A percentile compares a stretch with the other conserved stretches of the same genome.
Conservation (phyloP, 2,329 filamentous ascomycete genomes). For the Metarhizium album region DNA sequence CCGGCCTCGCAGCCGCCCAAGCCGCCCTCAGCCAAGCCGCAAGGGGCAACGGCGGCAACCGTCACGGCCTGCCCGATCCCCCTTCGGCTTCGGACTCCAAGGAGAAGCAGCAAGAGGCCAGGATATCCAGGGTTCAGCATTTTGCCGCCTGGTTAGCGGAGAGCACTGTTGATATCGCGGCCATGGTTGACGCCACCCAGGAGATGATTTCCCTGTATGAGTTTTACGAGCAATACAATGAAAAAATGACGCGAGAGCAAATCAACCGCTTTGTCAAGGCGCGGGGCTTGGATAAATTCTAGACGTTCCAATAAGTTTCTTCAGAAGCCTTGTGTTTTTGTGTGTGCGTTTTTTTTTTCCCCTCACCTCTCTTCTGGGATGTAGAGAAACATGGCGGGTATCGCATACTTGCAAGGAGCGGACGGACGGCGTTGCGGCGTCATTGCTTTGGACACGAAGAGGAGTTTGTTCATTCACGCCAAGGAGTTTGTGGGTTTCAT, state of each 20-base stretch:
- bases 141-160: constrained; percentile 74
- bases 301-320: background rate
- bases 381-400: background rate
- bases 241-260: constrained; percentile 47
- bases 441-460: background rate
- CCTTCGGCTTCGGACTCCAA: constrained; percentile 22
- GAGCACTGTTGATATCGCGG: constrained; percentile 73
- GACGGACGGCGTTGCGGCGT: background rate
- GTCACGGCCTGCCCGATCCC: constrained; percentile 10
- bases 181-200: constrained; percentile 80
- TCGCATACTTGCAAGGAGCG: background rate
- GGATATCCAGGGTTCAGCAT: constrained; percentile 54
- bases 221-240: constrained; percentile 49
- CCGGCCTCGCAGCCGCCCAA: constrained; percentile 38
- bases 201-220: constrained; percentile 88
- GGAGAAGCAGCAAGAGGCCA: constrained; percentile 40
- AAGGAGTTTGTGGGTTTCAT: background rate
- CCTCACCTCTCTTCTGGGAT: too few relatives aligned
- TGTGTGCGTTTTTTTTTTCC: background rate
- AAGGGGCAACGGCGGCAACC: constrained; percentile 12
- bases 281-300: constrained; percentile 43
- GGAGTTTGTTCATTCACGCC: background rate
- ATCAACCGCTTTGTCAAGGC: constrained; percentile 50
- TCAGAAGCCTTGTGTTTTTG: background rate
- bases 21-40: constrained; percentile 39